A percentile compares a stretch with the other conserved stretches of the same genome.
These are phyloP conservation scores for Colletotrichum cordylinicola DNA, from an alignment of 2,329 filamentous ascomycete species.

Conservation along the genomic window DNA sequence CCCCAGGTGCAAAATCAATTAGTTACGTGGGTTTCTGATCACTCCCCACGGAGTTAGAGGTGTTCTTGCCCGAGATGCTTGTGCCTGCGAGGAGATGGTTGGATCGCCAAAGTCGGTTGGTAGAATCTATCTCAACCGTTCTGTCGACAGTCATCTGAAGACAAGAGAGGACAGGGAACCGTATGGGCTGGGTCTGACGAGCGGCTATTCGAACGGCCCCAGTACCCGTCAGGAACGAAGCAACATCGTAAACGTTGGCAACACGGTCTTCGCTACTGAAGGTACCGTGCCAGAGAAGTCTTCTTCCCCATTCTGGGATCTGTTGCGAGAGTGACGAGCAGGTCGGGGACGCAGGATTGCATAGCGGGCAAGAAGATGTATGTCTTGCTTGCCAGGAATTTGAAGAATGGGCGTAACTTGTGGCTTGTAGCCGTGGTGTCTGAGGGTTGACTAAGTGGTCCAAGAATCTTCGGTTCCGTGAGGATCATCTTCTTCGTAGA, in stretches of 20 bases:
- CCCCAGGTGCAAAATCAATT: not conserved
- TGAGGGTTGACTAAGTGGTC: not conserved
- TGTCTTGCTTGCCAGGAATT: not conserved
- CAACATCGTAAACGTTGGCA: not conserved
- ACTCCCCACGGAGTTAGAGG: no score
- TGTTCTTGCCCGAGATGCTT: no score
- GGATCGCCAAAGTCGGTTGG: not conserved
- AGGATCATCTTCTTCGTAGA: not conserved
- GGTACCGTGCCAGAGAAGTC: not conserved
- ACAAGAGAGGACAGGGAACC: not conserved
- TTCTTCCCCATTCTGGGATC: not conserved
- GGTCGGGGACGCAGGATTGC: no score
- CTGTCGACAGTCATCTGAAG: not conserved
- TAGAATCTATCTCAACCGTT: not conserved
- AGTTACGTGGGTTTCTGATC: not conserved
- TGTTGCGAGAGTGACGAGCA: not conserved
- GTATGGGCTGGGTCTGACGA: not conserved
- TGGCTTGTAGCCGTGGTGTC: not conserved
- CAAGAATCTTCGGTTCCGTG: not conserved
- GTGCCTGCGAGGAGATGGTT: not conserved
- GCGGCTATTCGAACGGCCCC: not conserved
- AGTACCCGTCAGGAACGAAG: not conserved
- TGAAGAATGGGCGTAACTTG: not conserved
- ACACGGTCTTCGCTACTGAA: not conserved
- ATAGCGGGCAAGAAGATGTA: not conserved